Evolutionary conservation across 73 alveolate species (phyloP).

Genomic region (Durusdinium trenchii): DNA sequence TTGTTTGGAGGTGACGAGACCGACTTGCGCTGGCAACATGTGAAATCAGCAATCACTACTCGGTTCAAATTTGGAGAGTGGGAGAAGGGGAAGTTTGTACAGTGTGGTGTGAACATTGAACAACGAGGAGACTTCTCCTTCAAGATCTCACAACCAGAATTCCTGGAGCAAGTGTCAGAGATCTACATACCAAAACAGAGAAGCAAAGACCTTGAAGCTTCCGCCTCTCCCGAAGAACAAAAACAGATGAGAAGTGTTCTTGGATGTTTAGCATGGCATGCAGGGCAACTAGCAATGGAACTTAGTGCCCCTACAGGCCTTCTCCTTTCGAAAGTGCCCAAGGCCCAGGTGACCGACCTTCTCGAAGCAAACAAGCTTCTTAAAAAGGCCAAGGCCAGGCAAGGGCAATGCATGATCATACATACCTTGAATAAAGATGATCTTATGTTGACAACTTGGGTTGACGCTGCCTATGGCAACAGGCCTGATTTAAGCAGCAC

Average conservation of each 20-base stretch:
- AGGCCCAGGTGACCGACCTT: neutral
- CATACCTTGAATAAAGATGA: neutral
- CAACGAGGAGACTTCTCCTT: neutral
- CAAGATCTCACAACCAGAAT: neutral
- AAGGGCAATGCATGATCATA: neutral
- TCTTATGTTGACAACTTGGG: neutral
- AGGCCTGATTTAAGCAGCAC: slow-evolving; percentile 4
- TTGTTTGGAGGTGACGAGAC: neutral
- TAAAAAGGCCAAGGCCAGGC: neutral
- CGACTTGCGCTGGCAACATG: neutral
- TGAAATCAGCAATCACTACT: neutral
- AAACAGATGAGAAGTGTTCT: neutral
- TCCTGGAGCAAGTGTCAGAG: neutral
- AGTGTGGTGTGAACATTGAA: slow-evolving; percentile 7
- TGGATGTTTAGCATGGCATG: neutral
- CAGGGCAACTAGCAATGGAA: neutral
- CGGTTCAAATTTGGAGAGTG: neutral
- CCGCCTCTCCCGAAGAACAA: neutral
- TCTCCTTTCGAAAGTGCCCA: neutral
- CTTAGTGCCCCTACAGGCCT: neutral
- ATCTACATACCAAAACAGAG: neutral
- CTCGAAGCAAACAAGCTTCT: neutral
- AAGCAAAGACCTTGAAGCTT: neutral
- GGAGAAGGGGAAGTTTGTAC: neutral
- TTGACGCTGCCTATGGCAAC: slow-evolving; percentile 5